Evolutionary conservation across 768 basidiomycete genomes (phyloP), one percentile per base, ranked within the genome.

Genomic region (Cyclocybe aegerita): DNA sequence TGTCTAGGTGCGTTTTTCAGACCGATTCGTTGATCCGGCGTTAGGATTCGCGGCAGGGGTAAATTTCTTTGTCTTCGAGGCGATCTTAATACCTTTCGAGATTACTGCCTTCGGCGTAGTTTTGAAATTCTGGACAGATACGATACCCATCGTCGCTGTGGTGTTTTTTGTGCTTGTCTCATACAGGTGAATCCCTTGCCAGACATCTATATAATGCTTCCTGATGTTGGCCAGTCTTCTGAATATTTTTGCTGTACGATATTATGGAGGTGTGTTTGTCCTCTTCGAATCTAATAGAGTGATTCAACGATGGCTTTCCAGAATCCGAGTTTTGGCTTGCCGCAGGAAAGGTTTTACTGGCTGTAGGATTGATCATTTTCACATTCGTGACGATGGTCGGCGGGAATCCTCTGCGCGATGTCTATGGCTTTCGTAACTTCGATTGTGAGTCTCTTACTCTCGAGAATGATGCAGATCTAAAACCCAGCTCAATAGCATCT

Each of bases 341-440:
- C 16, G 54, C 76, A 11, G 79, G 79, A 17, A 82, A 82, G 55
- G 73, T 77, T 9, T 56, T 76, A 15, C 64, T 83, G 2, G 74
- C 74, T 8, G 52, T 72, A 38, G 74, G 76, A n/a, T 59, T 83
- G 8, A 75, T 80, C 48, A 48, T 62, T 9, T 82, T 81, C 59
- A 82, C 82, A 3, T 80, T 83, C 49, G 62, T 82, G 32, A 79
- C 78, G 10, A 82, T 83, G 82, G 73, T 80, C 8, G 82, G 82
- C 10, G 82, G 81, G 6, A 82, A 82, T 60, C 82, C 81, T 2
- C 53, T 72, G 17, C 77, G 71, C 43, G 79, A 83, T 49, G 71
- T 57, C 2, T 83, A 79, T 58, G 81, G 80, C 7, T 81, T 82
- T 52, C 66, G 79, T n/a, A 66, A 71, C 52, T 82, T 78, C 77